Base-by-base conservation (phyloP, 2,329 filamentous ascomycete species). In the Dothidotthia symphoricarpi region DNA sequence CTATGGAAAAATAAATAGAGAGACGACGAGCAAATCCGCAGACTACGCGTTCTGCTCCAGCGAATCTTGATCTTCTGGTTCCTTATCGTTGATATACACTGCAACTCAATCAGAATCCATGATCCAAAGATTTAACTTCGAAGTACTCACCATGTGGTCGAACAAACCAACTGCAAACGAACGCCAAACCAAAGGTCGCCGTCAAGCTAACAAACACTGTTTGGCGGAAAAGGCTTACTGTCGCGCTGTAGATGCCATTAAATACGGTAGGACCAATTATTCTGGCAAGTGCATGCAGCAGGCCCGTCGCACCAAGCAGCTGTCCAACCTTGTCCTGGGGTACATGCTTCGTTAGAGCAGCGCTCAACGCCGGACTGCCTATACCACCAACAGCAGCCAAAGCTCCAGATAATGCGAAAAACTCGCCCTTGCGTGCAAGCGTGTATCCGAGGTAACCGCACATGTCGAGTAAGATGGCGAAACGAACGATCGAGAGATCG, bases 261-360 rank as follows among this genome's bases (percentile, higher is more conserved):
- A 96, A 95, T 1, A 91, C 60, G 0, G 88, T 77, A 0, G 93
- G 93, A 1, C 85, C 83, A 10, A 95, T 63, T 2, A 97, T 81
- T 45, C 89, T 76, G 3, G 86, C 80, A 24, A 95, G 69, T 1
- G 88, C 86, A 67, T 97, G 91, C 41, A 97, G 69, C 45, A 97
- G 73, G 0, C 91, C 93, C 12, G 84, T 85, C 1, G 89, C 90
- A 15, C 93, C 93, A 0, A 98, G 76, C n/a, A 97, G 72, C 63
- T 93, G 83, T 0, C 93, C 93, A 0, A 93, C 84, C 31, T 80
- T 79, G 47, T 93, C 86, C 0, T 82, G 75, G 0, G 90, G 88
- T 0, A 97, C 84, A 64, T 97, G 93, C 63, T 96, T 97, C 14
- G 89, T 96, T 34, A 96, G 72, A 1, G 85, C 79, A 1, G 86